phyloP scores from a whole-genome alignment of 2,329 filamentous ascomycete genomes.

The Nigrospora osmanthi region DNA sequence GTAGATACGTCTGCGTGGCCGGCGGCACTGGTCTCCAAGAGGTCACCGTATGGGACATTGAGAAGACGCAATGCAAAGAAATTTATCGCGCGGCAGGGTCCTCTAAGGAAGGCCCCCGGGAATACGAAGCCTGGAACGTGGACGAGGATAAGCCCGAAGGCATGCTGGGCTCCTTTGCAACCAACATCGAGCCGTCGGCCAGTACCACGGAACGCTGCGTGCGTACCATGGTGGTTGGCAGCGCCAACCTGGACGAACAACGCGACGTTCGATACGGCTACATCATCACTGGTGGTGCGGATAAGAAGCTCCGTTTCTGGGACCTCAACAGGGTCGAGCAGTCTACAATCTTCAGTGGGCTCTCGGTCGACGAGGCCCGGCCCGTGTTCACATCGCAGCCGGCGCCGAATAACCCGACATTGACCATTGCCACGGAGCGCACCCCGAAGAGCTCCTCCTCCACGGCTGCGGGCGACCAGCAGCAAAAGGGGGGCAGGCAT shows the following conservation, averaged over 20 bases:
- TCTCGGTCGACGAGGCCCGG: slow-evolving; percentile 54
- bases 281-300: slow-evolving; percentile 78
- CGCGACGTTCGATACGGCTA: slow-evolving; percentile 72
- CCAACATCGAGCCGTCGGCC: slow-evolving; percentile 56
- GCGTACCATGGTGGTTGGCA: slow-evolving; percentile 65
- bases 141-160: slow-evolving; percentile 84
- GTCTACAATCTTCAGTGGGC: slow-evolving; percentile 73
- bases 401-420: slow-evolving; percentile 32
- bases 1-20: slow-evolving; percentile 80
- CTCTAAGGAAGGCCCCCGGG: slow-evolving; percentile 48
- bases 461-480: slow-evolving; percentile 20
- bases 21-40: slow-evolving; percentile 84
- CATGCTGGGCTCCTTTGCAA: slow-evolving; percentile 80
- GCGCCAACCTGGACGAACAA: slow-evolving; percentile 60
- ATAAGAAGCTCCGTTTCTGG: slow-evolving; percentile 92
- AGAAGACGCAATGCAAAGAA: slow-evolving; percentile 81
- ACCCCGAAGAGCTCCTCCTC: slow-evolving; percentile 31
- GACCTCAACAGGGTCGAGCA: slow-evolving; percentile 72
- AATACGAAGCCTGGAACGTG: slow-evolving; percentile 78
- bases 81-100: slow-evolving; percentile 68
- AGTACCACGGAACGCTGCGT: slow-evolving; percentile 55
- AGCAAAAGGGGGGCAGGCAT: slow-evolving; percentile 13
- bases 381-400: slow-evolving; percentile 63
- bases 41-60: slow-evolving; percentile 91
- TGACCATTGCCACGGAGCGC: slow-evolving; percentile 61